A percentile compares a stretch with the other conserved stretches of the same genome.
These are phyloP conservation scores for Rhodotorula sp. DNA, from an alignment of 1,284 basidiomycete genomes.

Conservation along the genomic window DNA sequence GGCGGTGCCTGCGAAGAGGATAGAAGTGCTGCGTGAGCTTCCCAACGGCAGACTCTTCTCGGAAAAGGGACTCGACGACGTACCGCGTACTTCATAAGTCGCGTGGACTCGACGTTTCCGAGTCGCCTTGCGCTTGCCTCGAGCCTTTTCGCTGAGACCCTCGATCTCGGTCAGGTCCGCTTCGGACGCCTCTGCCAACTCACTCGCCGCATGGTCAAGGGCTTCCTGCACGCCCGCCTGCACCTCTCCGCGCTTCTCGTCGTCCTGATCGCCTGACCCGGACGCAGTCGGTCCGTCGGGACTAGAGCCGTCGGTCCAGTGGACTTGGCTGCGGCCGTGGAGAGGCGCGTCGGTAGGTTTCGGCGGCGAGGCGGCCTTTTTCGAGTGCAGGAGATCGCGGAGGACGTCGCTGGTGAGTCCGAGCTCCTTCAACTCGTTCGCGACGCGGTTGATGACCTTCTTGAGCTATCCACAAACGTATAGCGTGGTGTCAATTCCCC, in stretches of 20 bases:
- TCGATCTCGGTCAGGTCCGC: background rate
- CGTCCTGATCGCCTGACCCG: background rate
- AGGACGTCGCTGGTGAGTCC: constrained; percentile 67
- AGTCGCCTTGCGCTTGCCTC: constrained; percentile 45
- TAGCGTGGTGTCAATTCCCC: background rate
- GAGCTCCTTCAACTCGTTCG: constrained; percentile 71
- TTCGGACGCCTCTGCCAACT: constrained; percentile 1
- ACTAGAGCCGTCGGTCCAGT: background rate
- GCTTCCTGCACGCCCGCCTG: constrained; percentile 20
- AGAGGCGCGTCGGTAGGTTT: background rate
- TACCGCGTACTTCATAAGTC: constrained; percentile 50
- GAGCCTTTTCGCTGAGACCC: constrained; percentile 6
- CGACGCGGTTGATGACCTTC: constrained; percentile 84
- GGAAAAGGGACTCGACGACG: background rate
- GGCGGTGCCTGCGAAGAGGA: constrained; percentile 40
- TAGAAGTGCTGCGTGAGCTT: background rate
- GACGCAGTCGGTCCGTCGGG: background rate
- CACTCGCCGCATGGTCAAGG: constrained; percentile 15
- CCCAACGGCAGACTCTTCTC: background rate
- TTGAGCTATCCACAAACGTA: constrained; percentile 64
- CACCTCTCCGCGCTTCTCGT: constrained; percentile 13
- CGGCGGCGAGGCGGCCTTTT: background rate
- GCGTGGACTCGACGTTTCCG: constrained; percentile 48
- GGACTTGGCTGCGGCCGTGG: background rate
- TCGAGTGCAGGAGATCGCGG: constrained; percentile 52